These are phyloP conservation scores for Areca catechu DNA, from an alignment of 176 grass and related monocot genomes.

Conservation along the genomic window DNA sequence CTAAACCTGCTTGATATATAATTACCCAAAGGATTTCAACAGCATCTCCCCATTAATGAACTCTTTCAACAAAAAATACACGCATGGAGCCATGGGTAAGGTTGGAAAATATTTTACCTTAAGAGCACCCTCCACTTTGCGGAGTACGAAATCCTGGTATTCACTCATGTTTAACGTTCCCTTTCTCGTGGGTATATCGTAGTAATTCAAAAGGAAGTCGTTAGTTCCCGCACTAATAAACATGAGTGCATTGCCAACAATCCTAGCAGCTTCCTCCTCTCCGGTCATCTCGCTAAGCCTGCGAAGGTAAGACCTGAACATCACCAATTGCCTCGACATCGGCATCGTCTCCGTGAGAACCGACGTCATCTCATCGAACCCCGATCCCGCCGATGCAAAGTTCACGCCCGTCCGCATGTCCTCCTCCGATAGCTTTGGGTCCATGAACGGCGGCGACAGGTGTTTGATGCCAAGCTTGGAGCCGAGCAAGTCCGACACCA, in stretches of 20 bases:
- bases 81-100: too few species aligned
- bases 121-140: slow-evolving; percentile 24
- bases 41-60: too few species aligned
- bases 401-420: slow-evolving; percentile 51
- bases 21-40: too few species aligned
- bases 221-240: slow-evolving; percentile 66
- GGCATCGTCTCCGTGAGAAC: slow-evolving; percentile 37
- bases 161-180: slow-evolving; percentile 24
- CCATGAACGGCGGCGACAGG: slow-evolving; percentile 50
- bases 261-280: slow-evolving; percentile 38
- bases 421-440: slow-evolving; percentile 18
- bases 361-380: slow-evolving; percentile 53
- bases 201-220: slow-evolving; percentile 46
- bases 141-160: slow-evolving; percentile 52
- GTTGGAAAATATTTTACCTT: slow-evolving; percentile 24
- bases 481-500: slow-evolving; percentile 62
- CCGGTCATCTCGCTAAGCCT: slow-evolving; percentile 32
- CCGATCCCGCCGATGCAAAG: slow-evolving; percentile 68
- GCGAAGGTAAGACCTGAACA: slow-evolving; percentile 47
- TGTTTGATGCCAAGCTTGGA: slow-evolving; percentile 39
- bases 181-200: slow-evolving; percentile 21
- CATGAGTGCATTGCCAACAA: slow-evolving; percentile 40
- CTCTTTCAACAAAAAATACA: too few species aligned
- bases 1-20: too few species aligned
- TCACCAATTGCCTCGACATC: slow-evolving; percentile 44